phyloP scores from a whole-genome alignment of 106 monocot genomes.

The Triglochin maritima region DNA sequence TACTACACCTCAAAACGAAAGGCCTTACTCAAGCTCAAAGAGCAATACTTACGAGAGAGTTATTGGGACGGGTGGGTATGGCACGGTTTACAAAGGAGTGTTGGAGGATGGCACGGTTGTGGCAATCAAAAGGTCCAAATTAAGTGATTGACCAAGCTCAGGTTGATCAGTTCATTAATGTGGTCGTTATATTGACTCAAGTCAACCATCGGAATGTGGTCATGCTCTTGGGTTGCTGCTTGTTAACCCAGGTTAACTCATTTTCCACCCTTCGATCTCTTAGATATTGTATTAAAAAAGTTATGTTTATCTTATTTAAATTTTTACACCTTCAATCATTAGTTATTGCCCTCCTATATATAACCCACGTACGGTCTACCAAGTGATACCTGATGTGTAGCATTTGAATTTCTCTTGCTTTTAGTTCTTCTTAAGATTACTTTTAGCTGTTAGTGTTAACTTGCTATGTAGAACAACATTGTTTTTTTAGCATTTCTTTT shows the following conservation, averaged over 20 bases:
- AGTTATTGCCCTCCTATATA: no score
- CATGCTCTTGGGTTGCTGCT: conserved; percentile 17
- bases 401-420: no score
- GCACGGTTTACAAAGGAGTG: conserved; percentile 20
- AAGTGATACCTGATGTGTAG: no score
- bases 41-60: conserved; percentile 13
- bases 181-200: conserved; percentile 16
- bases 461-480: no score
- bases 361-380: no score
- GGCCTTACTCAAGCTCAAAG: conserved; percentile 8
- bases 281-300: no score
- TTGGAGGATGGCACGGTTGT: conserved; percentile 7
- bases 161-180: conserved; percentile 14
- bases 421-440: no score
- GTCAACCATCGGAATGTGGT: conserved; percentile 24
- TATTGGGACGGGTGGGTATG: conserved; percentile 16
- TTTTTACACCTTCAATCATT: no score
- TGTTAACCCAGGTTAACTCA: conserved; percentile 10
- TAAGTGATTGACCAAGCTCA: conserved; percentile 6
- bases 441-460: no score
- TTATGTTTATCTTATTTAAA: no score
- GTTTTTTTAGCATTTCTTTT: no score
- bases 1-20: conserved; percentile 7
- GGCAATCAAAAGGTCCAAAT: conserved; percentile 22
- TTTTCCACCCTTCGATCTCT: no score